phyloP scores from a whole-genome alignment of 2,329 filamentous ascomycete genomes.

The Ascochyta viciae-villosae region DNA sequence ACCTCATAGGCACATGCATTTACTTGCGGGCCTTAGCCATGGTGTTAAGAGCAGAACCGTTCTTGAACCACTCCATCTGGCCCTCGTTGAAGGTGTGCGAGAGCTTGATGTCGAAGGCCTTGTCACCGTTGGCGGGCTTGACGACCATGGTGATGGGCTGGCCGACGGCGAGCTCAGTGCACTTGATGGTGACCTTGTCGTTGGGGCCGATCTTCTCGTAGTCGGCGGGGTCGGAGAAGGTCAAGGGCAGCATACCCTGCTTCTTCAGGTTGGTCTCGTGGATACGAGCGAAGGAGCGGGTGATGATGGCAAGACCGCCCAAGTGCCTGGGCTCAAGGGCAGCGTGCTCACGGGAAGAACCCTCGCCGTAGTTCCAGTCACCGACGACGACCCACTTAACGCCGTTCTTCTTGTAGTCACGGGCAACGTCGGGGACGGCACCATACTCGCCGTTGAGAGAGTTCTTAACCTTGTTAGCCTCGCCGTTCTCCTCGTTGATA shows the following conservation, averaged over 20 bases:
- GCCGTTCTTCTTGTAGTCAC: slow-evolving; percentile 98
- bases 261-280: slow-evolving; percentile 99
- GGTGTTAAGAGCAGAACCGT: slow-evolving; percentile 95
- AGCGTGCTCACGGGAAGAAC: slow-evolving; percentile 96
- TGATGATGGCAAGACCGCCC: slow-evolving; percentile 95
- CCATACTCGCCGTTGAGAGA: slow-evolving; percentile 81
- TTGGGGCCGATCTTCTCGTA: slow-evolving; percentile 96
- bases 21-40: slow-evolving; percentile 77
- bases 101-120: slow-evolving; percentile 81
- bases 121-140: slow-evolving; percentile 82
- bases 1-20: slow-evolving; percentile 18
- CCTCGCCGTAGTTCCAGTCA: slow-evolving; percentile 99
- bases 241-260: slow-evolving; percentile 99
- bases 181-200: slow-evolving; percentile 88
- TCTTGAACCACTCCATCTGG: slow-evolving; percentile 99
- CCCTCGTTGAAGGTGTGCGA: slow-evolving; percentile 97
- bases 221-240: slow-evolving; percentile 91
- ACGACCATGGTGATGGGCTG: slow-evolving; percentile 92
- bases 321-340: slow-evolving; percentile 97
- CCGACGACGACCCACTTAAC: slow-evolving; percentile 97
- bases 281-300: slow-evolving; percentile 95
- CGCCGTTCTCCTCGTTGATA: slow-evolving; percentile 92
- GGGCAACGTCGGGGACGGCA: slow-evolving; percentile 89
- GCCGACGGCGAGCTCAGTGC: slow-evolving; percentile 88
- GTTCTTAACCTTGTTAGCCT: slow-evolving; percentile 98